Evolutionary conservation across 768 basidiomycete species (phyloP), one percentile per base, ranked within the genome.

Genomic region (Rhodotorula sphaerocarpa): DNA sequence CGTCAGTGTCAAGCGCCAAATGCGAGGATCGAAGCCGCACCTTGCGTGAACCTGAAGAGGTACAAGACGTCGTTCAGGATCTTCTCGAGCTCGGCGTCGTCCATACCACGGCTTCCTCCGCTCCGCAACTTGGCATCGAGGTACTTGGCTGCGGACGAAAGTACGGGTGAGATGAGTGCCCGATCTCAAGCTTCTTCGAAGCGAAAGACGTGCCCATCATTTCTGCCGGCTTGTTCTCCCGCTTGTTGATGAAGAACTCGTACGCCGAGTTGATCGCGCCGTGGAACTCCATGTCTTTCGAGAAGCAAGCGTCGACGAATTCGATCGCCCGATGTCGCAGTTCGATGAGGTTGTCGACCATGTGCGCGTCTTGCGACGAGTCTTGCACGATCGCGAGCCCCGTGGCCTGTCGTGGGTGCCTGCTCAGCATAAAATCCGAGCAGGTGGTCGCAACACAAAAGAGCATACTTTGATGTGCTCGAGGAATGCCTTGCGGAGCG

Each of bases 101-200:
- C 80, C 56, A 80, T 77, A 15, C 80, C 79, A 39, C 84, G 84
- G 74, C 93, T 90, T 0, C 50, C 50, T 1, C 93, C 92, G 61
- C 82, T 83, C 48, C 91, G 82, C 86, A 97, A 86, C 27, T 85
- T 82, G 51, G 79, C 81, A 75, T 97, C 92, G 51, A 97, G 79
- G 74, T 90, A 83, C 73, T 87, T 90, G 21, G 95, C 95, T 78
- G 66, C n/a, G 41, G 42, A 53, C 15, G 18, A 12, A 52, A 31
- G 9, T 14, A 2, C 25, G 10, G 86, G 31, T 91, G 75, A 15
- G 83, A 79, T 59, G 82, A 83, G 74, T 89, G 88, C 3, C 93
- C 63, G 3, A 84, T 83, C 56, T 83, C 81, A 73, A 27, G 31
- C 20, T 31, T 21, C 14, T 2, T 12, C 27, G n/a, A 25, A 25